Evolutionary conservation across 2,329 filamentous ascomycete species (phyloP), one percentile per base, ranked within the genome.

Genomic region (Penicillium sp.): DNA sequence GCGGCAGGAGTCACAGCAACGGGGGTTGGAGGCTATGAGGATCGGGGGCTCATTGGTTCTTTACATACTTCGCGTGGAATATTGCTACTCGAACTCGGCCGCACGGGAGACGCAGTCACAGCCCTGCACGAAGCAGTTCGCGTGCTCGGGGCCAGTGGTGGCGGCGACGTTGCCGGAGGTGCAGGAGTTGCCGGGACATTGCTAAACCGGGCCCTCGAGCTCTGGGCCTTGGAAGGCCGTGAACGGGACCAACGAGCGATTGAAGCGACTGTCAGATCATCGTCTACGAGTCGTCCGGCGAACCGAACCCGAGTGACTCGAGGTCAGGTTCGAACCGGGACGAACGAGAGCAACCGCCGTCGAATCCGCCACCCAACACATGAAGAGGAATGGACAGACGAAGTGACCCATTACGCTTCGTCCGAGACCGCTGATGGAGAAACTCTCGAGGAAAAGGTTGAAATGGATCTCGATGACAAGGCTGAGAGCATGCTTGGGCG

Each of bases 31-130:
- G 78, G 78, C 7, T 80, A 80, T 54, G 79, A 81, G 62, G 79
- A 80, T 57, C 72, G 78, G 7, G 78, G 78, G 3, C 68, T 81
- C 50, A 70, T 78, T 31, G 79, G 79, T 3, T 79, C 77, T 5
- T 73, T 81, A 22, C 76, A 81, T 61, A 81, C 78, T 6, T 79
- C 78, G 46, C 73, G 96, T 69, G 94, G 91, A 0, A 81, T 98
- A 16, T 89, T 96, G 13, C 82, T 94, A 55, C 83, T 98, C 66
- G 92, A 96, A 69, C 82, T 92, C 65, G 87, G 86, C 16, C 83
- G 86, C 52, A 85, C 87, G 0, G 89, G 89, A 67, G 89, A 96
- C 47, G 94, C 94, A 0, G 88, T 95, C 4, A 83, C 88, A 10
- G 87, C 91, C 2, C 80, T 98, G 27, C 95, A 98, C 67, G 91